Evolutionary conservation across 768 basidiomycete species (phyloP), one percentile per base, ranked within the genome.

Genomic region (Hericium coralloides): DNA sequence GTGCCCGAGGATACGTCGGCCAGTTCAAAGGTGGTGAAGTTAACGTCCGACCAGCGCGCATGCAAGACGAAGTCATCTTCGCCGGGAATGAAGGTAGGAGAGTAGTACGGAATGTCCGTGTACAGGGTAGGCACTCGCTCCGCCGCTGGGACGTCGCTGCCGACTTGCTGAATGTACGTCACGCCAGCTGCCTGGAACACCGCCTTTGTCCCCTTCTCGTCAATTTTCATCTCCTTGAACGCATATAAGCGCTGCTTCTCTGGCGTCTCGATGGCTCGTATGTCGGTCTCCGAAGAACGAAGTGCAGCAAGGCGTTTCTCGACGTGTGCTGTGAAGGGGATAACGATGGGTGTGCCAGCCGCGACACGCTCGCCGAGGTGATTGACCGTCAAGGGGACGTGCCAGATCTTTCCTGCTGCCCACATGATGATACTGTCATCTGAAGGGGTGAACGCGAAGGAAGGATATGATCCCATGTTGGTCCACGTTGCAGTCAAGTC

Each of bases 241-340:
- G 43, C 43, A n/a, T 45, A 20, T 4, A 45, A 8, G n/a, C 20
- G 43, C 20, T 45, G 43, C 14, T n/a, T 45, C 2, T n/a, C 43
- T 8, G 15, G n/a, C 20, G 15, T 45, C 43, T 45, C 43, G 43
- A 45, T n/a, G 9, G 2, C 70, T 18, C 79, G 66, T 36, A 89
- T 67, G 60, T 87, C 78, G 2, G 77, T 79, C 20, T 66, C 67
- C 23, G 77, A 72, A 48, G 48, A 65, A n/a, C 69, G 60, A 2
- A 87, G 89, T 56, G 85, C 77, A 2, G 87, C 86, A 7, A 89
- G 66, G 18, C 74, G 77, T 62, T 84, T 79, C 65, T 83, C 78
- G 60, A 89, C 79, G 54, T 78, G 80, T 0, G 85, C 87, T 1
- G 62, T 75, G 72, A 88, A 88, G 4, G 70, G 75, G 43, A 88